These are phyloP conservation scores for Amanita brunnescens DNA, from an alignment of 768 basidiomycete genomes.

Conservation along the genomic window DNA sequence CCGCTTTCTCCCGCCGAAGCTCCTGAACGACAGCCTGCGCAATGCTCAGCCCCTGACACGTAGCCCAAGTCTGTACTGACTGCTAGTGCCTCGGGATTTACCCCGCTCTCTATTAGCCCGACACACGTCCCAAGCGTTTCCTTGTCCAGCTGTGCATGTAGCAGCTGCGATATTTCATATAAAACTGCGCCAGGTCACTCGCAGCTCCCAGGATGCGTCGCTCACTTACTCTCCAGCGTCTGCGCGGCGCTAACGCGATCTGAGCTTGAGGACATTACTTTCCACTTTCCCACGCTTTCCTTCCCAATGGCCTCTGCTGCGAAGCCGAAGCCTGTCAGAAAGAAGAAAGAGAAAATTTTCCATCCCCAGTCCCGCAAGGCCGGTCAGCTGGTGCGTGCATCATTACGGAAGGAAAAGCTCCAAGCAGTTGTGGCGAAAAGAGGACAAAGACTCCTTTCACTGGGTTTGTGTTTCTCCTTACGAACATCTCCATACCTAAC, in stretches of 20 bases:
- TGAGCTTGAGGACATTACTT: constrained; percentile 36
- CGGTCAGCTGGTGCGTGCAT: constrained; percentile 57
- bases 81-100: constrained; percentile 87
- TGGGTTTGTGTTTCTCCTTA: constrained; percentile 31
- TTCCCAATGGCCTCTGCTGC: constrained; percentile 29
- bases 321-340: constrained; percentile 24
- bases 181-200: constrained; percentile 43
- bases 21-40: constrained; percentile 77
- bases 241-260: constrained; percentile 57
- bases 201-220: neutral
- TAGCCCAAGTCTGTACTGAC: constrained; percentile 45
- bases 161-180: constrained; percentile 78
- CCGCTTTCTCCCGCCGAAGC: constrained; percentile 60
- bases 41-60: constrained; percentile 9
- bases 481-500: constrained; percentile 8
- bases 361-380: constrained; percentile 84
- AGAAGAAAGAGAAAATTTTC: constrained; percentile 70
- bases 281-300: constrained; percentile 16
- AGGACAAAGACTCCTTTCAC: constrained; percentile 42
- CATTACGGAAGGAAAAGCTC: constrained; percentile 62
- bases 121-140: constrained; percentile 90
- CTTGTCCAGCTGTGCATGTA: constrained; percentile 84
- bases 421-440: constrained; percentile 47
- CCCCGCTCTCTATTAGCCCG: constrained; percentile 86
- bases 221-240: constrained; percentile 57